A percentile compares a stretch with the other conserved stretches of the same genome.
Evolutionary conservation across 495 filamentous ascomycete species (phyloP).

Genomic region (Clohesyomyces aquaticus): DNA sequence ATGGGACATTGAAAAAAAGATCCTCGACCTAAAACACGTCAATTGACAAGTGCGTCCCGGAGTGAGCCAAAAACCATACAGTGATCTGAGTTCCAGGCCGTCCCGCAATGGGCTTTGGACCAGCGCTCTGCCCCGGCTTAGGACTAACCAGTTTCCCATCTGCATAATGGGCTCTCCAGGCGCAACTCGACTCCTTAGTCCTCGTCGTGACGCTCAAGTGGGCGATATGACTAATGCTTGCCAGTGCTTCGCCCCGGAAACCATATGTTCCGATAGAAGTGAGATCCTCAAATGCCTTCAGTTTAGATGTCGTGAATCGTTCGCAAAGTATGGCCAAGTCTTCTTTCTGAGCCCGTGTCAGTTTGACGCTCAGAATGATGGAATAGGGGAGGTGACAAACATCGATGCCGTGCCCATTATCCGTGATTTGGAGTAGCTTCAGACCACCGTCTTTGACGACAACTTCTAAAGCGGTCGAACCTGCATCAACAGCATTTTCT

Average conservation of each 20-base stretch:
- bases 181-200: constrained; percentile 84
- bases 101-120: constrained; percentile 87
- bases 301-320: constrained; percentile 94
- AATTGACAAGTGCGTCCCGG: background rate
- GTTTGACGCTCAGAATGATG: background rate
- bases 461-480: constrained; percentile 88
- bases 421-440: constrained; percentile 94
- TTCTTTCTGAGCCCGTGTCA: constrained; percentile 53
- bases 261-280: constrained; percentile 92
- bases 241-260: constrained; percentile 94
- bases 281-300: constrained; percentile 94
- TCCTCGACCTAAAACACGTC: constrained; percentile 72
- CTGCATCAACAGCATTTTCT: constrained; percentile 96
- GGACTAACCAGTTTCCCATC: constrained; percentile 81
- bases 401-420: constrained; percentile 96
- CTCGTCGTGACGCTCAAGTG: constrained; percentile 94
- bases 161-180: constrained; percentile 85
- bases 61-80: constrained; percentile 50
- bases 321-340: constrained; percentile 94
- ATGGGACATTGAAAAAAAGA: constrained; percentile 95
- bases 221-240: constrained; percentile 98
- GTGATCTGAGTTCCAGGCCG: constrained; percentile 96
- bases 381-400: constrained; percentile 53
- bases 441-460: constrained; percentile 95
- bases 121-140: constrained; percentile 88